Conservation (phyloP, 2,329 filamentous ascomycete species). For the Venturiaceae sp. region DNA sequence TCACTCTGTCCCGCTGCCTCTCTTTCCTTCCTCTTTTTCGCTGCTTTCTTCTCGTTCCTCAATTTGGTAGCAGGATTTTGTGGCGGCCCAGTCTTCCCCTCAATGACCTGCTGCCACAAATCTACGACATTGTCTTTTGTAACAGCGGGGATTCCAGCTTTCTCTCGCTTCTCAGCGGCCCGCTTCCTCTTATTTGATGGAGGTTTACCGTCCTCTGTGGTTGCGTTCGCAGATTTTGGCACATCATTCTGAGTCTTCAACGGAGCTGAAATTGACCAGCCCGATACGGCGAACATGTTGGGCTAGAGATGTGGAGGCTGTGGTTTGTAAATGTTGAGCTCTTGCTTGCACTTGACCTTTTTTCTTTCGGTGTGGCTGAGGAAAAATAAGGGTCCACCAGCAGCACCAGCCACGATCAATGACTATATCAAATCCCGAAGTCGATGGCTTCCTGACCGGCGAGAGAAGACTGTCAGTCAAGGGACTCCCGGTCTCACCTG, state of each 20-base stretch:
- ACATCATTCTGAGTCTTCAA: constrained; percentile 59
- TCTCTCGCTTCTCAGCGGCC: constrained; percentile 15
- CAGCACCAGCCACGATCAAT: too few relatives aligned
- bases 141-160: constrained; percentile 28
- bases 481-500: background rate
- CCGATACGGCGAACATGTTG: constrained; percentile 82
- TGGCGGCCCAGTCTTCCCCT: constrained; percentile 44
- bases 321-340: background rate
- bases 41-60: constrained; percentile 14
- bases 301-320: background rate
- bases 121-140: constrained; percentile 63
- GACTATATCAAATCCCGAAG: too few relatives aligned
- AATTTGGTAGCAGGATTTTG: background rate
- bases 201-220: constrained; percentile 18
- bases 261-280: constrained; percentile 74
- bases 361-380: too few relatives aligned
- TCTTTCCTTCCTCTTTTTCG: constrained; percentile 17
- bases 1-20: constrained; percentile 13
- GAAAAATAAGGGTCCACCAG: background rate
- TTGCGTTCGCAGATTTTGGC: constrained; percentile 17
- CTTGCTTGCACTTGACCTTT: too few relatives aligned
- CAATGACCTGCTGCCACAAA: constrained; percentile 71
- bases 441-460: too few relatives aligned
- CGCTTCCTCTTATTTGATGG: constrained; percentile 37
- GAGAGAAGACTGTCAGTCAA: too few relatives aligned